Evolutionary conservation across 768 basidiomycete genomes (phyloP), one percentile per base, ranked within the genome.

Genomic region (Pulveroboletus sp.): DNA sequence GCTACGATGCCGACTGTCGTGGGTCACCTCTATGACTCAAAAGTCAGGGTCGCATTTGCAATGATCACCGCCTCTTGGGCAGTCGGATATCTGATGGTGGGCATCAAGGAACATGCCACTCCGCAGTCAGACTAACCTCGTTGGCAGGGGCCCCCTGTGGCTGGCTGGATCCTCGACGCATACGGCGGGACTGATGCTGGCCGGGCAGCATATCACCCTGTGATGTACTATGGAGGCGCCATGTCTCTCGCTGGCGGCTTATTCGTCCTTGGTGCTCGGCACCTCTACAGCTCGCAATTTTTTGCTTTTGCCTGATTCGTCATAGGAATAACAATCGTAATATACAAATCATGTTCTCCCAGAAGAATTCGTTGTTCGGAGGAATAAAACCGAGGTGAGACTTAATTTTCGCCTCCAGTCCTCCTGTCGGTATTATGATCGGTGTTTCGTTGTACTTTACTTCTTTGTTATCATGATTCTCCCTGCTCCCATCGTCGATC

Each of bases 21-120:
- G 0, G 64, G 60, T 2, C 54, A 63, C 19, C 36, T 67, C 10
- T 71, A 67, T 45, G 63, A 62, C 20, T 34, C 59, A n/a, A 63
- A 68, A 22, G 53, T 67, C 17, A 50, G 63, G n/a, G 57, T 60
- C 17, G 68, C 68, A 1, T 62, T 71, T 30, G 64, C 63, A n/a
- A 68, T 71, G 68, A 52, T 68, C 26, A 58, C 65, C 24, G 63
- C 63, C 1, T 68, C 63, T 4, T 68, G 65, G 67, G 59, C 59
- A 1, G 53, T 62, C 24, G 67, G 69, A 32, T 68, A 66, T 34
- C 41, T 64, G 7, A 49, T 59, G 47, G 58, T 66, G 42, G 48
- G 57, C 47, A 13, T 20, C 19, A 1, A 34, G 17, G 6, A 12
- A 35, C 10, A 13, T 30, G 26, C 17, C 29, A 23, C 7, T 36